These are phyloP conservation scores for Plenodomus lindquistii DNA, from an alignment of 2,329 filamentous ascomycete species.

Conservation along the genomic window DNA sequence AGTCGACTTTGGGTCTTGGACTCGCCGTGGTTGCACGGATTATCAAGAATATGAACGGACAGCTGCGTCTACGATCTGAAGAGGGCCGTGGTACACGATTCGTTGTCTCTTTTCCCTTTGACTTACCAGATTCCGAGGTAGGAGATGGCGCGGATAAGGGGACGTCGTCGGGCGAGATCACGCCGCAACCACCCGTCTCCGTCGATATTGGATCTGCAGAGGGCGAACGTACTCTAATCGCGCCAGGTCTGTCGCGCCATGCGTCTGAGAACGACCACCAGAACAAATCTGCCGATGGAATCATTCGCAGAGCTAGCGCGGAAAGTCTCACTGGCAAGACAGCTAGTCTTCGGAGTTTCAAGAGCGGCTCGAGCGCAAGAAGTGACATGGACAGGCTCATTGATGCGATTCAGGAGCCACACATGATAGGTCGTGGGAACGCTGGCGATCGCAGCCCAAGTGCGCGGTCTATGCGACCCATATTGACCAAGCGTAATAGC, in stretches of 20 bases:
- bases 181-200: slow-evolving; percentile 19
- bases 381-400: slow-evolving; percentile 73
- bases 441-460: slow-evolving; percentile 22
- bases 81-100: slow-evolving; percentile 82
- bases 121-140: slow-evolving; percentile 57
- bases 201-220: slow-evolving; percentile 14
- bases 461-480: slow-evolving; percentile 26
- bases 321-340: slow-evolving; percentile 56
- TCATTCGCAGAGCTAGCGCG: slow-evolving; percentile 38
- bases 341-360: slow-evolving; percentile 52
- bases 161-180: slow-evolving; percentile 21
- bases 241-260: slow-evolving; percentile 30
- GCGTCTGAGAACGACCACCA: slow-evolving; percentile 16
- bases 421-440: slow-evolving; percentile 33
- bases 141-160: not conserved
- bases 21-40: slow-evolving; percentile 87
- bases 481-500: slow-evolving; percentile 34
- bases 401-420: slow-evolving; percentile 69
- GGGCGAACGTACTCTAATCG: slow-evolving; percentile 67
- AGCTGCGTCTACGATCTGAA: slow-evolving; percentile 81
- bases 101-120: slow-evolving; percentile 76
- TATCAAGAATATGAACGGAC: slow-evolving; percentile 87
- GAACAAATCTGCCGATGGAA: not conserved
- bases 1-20: slow-evolving; percentile 72
- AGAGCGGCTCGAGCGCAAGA: slow-evolving; percentile 53